Evolutionary conservation across 2,329 filamentous ascomycete species (phyloP).

Genomic region (Aspergillus tamarii): DNA sequence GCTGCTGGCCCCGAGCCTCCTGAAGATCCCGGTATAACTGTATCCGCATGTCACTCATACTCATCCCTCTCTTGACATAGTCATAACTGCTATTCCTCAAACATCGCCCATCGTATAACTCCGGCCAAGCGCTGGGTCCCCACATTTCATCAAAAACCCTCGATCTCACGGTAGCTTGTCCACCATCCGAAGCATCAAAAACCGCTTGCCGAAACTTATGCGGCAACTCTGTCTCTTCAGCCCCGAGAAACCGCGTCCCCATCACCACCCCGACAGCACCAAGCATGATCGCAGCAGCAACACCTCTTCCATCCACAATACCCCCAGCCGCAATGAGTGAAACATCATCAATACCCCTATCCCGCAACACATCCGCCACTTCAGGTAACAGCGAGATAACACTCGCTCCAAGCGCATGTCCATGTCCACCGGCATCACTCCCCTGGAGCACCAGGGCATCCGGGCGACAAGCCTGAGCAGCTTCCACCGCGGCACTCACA

Average conservation of each 20-base stretch:
- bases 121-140: slow-evolving; percentile 17
- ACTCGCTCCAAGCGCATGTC: slow-evolving; percentile 14
- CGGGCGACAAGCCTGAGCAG: slow-evolving; percentile 13
- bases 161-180: slow-evolving; percentile 14
- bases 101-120: slow-evolving; percentile 19
- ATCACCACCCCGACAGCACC: slow-evolving; percentile 59
- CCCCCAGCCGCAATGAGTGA: slow-evolving; percentile 51
- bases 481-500: slow-evolving; percentile 16
- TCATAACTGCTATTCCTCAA: slow-evolving; percentile 17
- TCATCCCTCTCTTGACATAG: background rate
- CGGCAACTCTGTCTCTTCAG: slow-evolving; percentile 50
- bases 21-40: slow-evolving; percentile 8
- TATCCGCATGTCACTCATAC: slow-evolving; percentile 10
- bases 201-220: slow-evolving; percentile 53
- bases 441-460: slow-evolving; percentile 23
- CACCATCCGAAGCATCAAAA: slow-evolving; percentile 53
- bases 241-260: slow-evolving; percentile 64
- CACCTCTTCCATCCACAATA: slow-evolving; percentile 53
- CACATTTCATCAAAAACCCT: slow-evolving; percentile 21
- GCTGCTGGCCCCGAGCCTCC: background rate
- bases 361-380: no score
- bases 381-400: slow-evolving; percentile 11
- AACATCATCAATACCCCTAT: no score
- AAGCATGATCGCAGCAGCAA: slow-evolving; percentile 51
- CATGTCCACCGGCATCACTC: slow-evolving; percentile 20